These are phyloP conservation scores for Globisporangium viniferum DNA, from an alignment of 352 stramenopile species.

Conservation along the genomic window DNA sequence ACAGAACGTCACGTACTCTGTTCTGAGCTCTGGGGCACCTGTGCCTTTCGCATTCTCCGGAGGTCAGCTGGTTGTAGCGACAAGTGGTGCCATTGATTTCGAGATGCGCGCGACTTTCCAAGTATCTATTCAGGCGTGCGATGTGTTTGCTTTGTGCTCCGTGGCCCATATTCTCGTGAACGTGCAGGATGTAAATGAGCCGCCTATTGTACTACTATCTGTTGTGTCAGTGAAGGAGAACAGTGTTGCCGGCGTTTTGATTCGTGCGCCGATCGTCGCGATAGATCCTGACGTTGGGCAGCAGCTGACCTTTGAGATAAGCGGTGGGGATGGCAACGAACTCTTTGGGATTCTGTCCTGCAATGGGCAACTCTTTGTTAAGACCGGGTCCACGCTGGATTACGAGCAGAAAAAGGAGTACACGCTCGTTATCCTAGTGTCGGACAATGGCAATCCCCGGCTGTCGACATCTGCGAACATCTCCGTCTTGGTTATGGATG, in stretches of 20 bases:
- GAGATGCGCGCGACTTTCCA: constrained; percentile 8
- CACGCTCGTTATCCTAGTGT: constrained; percentile 29
- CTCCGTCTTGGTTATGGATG: constrained; percentile 28
- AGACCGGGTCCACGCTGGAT: constrained; percentile 31
- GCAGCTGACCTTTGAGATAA: constrained; percentile 23
- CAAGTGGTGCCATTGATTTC: constrained; percentile 5
- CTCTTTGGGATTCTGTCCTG: constrained; percentile 47
- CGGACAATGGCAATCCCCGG: constrained; percentile 35
- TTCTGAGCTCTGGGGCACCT: background rate
- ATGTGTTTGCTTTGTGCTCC: constrained; percentile 2
- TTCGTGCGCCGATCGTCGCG: constrained; percentile 23
- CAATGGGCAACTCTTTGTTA: constrained; percentile 50
- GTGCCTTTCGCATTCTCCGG: constrained; percentile 6
- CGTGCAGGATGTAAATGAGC: constrained; percentile 10
- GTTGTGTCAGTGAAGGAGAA: constrained; percentile 16
- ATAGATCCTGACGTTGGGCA: constrained; percentile 31
- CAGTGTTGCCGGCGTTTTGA: constrained; percentile 10
- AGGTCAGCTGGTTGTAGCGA: background rate
- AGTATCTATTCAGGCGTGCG: constrained; percentile 2
- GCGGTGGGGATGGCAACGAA: constrained; percentile 19
- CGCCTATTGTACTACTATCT: background rate
- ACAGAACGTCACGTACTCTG: constrained; percentile 6
- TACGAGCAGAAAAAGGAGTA: constrained; percentile 27
- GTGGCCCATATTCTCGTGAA: background rate
- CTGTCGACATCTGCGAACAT: constrained; percentile 26